A percentile compares a stretch with the other conserved stretches of the same genome.
Evolutionary conservation across 176 grass and related monocot species (phyloP).

Genomic region (Calamus simplicifolius): DNA sequence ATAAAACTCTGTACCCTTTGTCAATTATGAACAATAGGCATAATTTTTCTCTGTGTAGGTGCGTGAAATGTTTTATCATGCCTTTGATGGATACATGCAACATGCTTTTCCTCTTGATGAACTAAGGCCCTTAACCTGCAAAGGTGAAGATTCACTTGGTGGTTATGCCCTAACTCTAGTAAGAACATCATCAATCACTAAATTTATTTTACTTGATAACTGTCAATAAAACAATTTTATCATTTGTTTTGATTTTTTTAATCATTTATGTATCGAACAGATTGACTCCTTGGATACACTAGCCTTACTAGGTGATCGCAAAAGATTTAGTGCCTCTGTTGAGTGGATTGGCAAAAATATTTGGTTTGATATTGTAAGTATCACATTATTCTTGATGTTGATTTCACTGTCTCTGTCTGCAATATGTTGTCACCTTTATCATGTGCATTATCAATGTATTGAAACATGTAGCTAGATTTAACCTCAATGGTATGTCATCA

Average conservation of each 20-base stretch:
- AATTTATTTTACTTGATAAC: constrained; percentile 5
- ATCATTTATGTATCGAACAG: constrained; percentile 30
- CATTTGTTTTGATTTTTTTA: constrained; percentile 4
- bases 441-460: too few relatives aligned
- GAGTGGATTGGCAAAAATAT: constrained; percentile 93
- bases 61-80: constrained; percentile 97
- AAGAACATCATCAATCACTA: constrained; percentile 23
- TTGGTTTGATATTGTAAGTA: constrained; percentile 90
- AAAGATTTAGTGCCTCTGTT: constrained; percentile 69
- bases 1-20: background rate
- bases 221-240: background rate
- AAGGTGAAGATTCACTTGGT: constrained; percentile 93
- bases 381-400: constrained; percentile 21
- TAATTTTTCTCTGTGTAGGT: constrained; percentile 43
- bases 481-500: too few relatives aligned
- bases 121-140: constrained; percentile 78
- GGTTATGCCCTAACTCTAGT: constrained; percentile 96
- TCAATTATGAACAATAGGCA: constrained; percentile 4
- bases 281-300: constrained; percentile 95
- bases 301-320: constrained; percentile 71
- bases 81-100: constrained; percentile 93
- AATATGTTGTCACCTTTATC: too few relatives aligned
- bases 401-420: constrained; percentile 6
- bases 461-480: too few relatives aligned
- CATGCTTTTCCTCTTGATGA: constrained; percentile 97